Evolutionary conservation across 2,329 filamentous ascomycete species (phyloP).

Genomic region (Teratosphaeria viscida): DNA sequence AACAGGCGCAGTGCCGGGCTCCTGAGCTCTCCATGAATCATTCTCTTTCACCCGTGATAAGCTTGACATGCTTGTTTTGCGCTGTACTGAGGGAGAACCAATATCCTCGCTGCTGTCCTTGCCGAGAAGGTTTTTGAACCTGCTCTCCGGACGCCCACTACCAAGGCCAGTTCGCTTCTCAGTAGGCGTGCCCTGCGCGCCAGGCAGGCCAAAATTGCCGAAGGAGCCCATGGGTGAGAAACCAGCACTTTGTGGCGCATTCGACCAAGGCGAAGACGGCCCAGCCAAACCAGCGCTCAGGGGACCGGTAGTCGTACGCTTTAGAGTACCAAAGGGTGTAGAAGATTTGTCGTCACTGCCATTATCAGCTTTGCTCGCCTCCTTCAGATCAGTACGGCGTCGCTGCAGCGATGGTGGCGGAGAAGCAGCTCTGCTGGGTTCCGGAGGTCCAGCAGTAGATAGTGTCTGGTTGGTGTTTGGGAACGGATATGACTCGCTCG

Average conservation of each 20-base stretch:
- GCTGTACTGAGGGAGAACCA: constrained; percentile 33
- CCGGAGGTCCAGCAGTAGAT: constrained; percentile 53
- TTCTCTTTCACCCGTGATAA: constrained; percentile 46
- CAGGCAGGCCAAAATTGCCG: constrained; percentile 70
- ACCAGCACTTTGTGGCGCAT: constrained; percentile 49
- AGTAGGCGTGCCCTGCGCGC: constrained; percentile 39
- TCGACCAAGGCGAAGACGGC: constrained; percentile 47
- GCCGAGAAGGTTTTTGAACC: constrained; percentile 73
- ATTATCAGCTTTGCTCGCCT: constrained; percentile 27
- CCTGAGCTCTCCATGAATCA: constrained; percentile 37
- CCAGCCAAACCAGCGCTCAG: constrained; percentile 40
- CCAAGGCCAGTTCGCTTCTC: constrained; percentile 65
- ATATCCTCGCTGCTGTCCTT: constrained; percentile 63
- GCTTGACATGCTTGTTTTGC: constrained; percentile 44
- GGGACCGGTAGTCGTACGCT: constrained; percentile 46
- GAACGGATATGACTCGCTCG: constrained; percentile 57
- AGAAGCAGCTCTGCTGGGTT: constrained; percentile 51
- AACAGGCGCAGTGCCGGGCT: constrained; percentile 11
- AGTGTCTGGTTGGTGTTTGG: constrained; percentile 36
- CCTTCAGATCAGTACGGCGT: constrained; percentile 52
- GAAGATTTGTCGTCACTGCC: constrained; percentile 27
- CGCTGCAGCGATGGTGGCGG: constrained; percentile 51
- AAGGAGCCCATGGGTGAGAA: constrained; percentile 74
- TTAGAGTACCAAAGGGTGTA: constrained; percentile 43
- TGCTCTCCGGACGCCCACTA: constrained; percentile 62